phyloP scores from a whole-genome alignment of 2,329 filamentous ascomycete species.

The Leptodontidium sp. region DNA sequence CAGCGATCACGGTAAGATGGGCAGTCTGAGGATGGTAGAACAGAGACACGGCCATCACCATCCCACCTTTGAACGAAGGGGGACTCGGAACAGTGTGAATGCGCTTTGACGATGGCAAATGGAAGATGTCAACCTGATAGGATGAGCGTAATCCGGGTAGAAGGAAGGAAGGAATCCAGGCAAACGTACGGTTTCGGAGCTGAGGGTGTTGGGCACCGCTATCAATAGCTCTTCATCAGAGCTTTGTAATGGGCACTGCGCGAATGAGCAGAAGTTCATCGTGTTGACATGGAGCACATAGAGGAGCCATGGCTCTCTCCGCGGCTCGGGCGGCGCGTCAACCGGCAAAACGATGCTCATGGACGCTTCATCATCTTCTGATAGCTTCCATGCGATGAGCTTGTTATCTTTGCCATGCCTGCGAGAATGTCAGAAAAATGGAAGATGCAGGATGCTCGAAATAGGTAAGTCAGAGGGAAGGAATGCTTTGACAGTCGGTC shows the following conservation, averaged over 20 bases:
- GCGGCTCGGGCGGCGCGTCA: conserved; percentile 60
- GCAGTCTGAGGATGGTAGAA: conserved; percentile 55
- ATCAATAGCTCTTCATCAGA: conserved; percentile 63
- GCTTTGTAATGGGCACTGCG: conserved; percentile 44
- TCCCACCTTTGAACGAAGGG: conserved; percentile 65
- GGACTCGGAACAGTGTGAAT: conserved; percentile 62
- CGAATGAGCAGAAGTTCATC: conserved; percentile 93
- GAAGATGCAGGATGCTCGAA: background rate
- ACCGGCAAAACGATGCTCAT: conserved; percentile 77
- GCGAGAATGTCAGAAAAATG: conserved; percentile 23
- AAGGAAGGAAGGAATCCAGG: conserved; percentile 28
- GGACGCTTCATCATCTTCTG: conserved; percentile 63
- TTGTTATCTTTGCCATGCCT: conserved; percentile 93
- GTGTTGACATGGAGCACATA: conserved; percentile 87
- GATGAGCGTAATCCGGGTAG: conserved; percentile 22
- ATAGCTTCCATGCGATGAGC: conserved; percentile 83
- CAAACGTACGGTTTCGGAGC: conserved; percentile 70
- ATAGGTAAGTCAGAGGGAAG: background rate
- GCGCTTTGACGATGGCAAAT: conserved; percentile 78
- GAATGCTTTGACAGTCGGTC: background rate
- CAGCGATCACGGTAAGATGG: conserved; percentile 71
- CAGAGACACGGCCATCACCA: conserved; percentile 86
- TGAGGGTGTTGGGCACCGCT: conserved; percentile 81
- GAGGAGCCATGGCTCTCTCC: conserved; percentile 81
- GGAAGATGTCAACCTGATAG: conserved; percentile 79